Evolutionary conservation across 2,329 filamentous ascomycete species (phyloP).

Genomic region (Phialophora tarda): DNA sequence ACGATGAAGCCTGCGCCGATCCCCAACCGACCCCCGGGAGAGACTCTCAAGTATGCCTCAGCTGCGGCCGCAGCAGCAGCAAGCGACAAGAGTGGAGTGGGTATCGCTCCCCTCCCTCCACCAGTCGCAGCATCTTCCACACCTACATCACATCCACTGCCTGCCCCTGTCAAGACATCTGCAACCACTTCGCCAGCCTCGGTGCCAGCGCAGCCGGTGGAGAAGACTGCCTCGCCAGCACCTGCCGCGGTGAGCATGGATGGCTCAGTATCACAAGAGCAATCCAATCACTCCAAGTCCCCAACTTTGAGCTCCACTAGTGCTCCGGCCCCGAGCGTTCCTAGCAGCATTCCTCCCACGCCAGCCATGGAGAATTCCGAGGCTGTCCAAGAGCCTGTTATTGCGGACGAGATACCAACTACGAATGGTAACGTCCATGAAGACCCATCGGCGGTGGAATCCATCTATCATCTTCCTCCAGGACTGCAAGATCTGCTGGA

Average conservation of each 20-base stretch:
- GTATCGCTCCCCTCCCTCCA: conserved; percentile 90
- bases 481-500: conserved; percentile 89
- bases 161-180: conserved; percentile 58
- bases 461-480: conserved; percentile 88
- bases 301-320: conserved; percentile 56
- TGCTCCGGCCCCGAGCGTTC: conserved; percentile 49
- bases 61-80: conserved; percentile 92
- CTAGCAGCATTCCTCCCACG: conserved; percentile 53
- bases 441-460: conserved; percentile 68
- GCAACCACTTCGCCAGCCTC: conserved; percentile 64
- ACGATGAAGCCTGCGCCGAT: conserved; percentile 92
- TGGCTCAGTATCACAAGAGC: conserved; percentile 46
- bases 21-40: conserved; percentile 81
- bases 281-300: conserved; percentile 54
- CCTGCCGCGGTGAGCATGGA: conserved; percentile 47
- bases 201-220: conserved; percentile 55
- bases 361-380: conserved; percentile 56
- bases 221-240: conserved; percentile 48
- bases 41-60: conserved; percentile 94
- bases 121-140: conserved; percentile 71
- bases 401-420: conserved; percentile 48
- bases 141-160: conserved; percentile 52
- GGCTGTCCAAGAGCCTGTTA: conserved; percentile 40
- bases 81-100: conserved; percentile 83
- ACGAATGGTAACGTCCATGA: conserved; percentile 61